A percentile compares a stretch with the other conserved stretches of the same genome.
These are phyloP conservation scores for Gossypium stocksii DNA, from an alignment of 345 rosid genomes.

Conservation along the genomic window DNA sequence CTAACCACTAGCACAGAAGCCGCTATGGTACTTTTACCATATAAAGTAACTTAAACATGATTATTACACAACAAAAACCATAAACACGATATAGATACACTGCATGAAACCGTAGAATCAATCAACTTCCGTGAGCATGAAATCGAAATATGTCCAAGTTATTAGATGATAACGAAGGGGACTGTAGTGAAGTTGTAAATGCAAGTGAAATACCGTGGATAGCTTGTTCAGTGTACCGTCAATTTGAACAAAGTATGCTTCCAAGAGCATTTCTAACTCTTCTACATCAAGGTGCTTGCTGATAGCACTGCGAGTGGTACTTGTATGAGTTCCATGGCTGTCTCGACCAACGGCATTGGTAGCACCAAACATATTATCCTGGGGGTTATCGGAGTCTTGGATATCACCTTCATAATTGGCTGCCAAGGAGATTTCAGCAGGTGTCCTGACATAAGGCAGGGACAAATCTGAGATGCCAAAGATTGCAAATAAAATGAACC, in stretches of 20 bases:
- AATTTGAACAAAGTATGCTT: conserved; percentile 89
- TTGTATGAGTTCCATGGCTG: conserved; percentile 62
- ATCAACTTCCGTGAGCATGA: background rate
- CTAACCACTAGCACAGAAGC: too few relatives aligned
- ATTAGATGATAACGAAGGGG: background rate
- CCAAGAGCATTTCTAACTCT: conserved; percentile 97
- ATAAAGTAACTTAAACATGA: background rate
- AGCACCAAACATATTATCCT: conserved; percentile 44
- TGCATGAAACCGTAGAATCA: background rate
- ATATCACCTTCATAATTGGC: conserved; percentile 39
- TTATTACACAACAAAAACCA: background rate
- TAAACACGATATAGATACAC: background rate
- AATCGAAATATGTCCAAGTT: background rate
- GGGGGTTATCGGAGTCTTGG: conserved; percentile 34
- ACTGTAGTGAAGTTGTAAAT: background rate
- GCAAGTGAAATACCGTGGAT: conserved; percentile 57
- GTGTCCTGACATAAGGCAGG: conserved; percentile 35
- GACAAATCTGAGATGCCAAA: background rate
- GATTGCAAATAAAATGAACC: background rate
- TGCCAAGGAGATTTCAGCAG: conserved; percentile 44
- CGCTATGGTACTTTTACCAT: too few relatives aligned
- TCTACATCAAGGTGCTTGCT: conserved; percentile 81
- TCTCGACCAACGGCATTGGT: conserved; percentile 44
- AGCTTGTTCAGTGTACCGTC: conserved; percentile 91
- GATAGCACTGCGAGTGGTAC: conserved; percentile 62